phyloP scores from a whole-genome alignment of 805 yeast species.

The Isabelozyma gotoi region DNA sequence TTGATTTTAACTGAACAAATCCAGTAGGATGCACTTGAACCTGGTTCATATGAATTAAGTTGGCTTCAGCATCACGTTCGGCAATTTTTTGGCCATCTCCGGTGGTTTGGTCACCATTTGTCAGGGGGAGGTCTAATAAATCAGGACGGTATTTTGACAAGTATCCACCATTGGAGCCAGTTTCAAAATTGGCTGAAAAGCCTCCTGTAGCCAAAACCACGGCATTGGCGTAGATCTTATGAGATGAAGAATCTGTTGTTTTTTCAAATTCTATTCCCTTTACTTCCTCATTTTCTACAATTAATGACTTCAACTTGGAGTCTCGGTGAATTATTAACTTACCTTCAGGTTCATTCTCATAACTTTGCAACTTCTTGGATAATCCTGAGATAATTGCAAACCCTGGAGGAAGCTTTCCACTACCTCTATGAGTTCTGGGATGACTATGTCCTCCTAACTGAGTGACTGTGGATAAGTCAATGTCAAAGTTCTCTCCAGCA shows the following conservation, averaged over 20 bases:
- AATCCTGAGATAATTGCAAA: slow-evolving; percentile 53
- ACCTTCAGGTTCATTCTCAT: slow-evolving; percentile 26
- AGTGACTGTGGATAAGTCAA: slow-evolving; percentile 31
- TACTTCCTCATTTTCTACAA: slow-evolving; percentile 30
- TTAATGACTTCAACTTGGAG: slow-evolving; percentile 13
- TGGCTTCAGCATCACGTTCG: slow-evolving; percentile 43
- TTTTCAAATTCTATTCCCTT: slow-evolving; percentile 41
- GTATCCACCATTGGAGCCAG: slow-evolving; percentile 18
- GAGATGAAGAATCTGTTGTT: slow-evolving; percentile 16
- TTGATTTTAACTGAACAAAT: slow-evolving; percentile 34
- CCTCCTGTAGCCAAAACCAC: slow-evolving; percentile 64
- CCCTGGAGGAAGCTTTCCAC: slow-evolving; percentile 55
- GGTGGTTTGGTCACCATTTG: slow-evolving; percentile 55
- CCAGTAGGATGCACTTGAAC: slow-evolving; percentile 67
- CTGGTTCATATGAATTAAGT: slow-evolving; percentile 56
- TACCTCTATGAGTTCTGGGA: slow-evolving; percentile 41
- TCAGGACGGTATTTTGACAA: slow-evolving; percentile 48
- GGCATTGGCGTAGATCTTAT: slow-evolving; percentile 12
- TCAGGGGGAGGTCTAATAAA: slow-evolving; percentile 46
- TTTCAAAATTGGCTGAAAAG: slow-evolving; percentile 42
- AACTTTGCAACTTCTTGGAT: slow-evolving; percentile 32
- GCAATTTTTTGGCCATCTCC: slow-evolving; percentile 61
- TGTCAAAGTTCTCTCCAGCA: slow-evolving; percentile 15
- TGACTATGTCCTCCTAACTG: slow-evolving; percentile 41
- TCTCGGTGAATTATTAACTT: slow-evolving; percentile 13